Evolutionary conservation across 768 basidiomycete genomes (phyloP), one percentile per base, ranked within the genome.

Genomic region (Tremella mesenterica): DNA sequence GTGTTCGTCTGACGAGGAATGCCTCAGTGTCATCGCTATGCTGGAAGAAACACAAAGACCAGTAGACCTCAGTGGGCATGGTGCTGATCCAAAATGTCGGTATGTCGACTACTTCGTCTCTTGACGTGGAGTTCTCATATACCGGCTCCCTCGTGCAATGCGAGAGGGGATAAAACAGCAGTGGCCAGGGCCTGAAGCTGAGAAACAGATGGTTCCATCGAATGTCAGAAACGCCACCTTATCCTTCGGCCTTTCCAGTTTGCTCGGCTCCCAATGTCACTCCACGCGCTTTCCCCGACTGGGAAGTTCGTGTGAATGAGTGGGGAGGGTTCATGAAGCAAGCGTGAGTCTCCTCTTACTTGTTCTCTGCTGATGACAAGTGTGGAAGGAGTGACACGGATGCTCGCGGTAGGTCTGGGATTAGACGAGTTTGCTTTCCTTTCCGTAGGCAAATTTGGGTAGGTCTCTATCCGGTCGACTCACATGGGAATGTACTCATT

Each of bases 31-130:
- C 54, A 96, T 96, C 59, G 80, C 81, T 47, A 76, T 76, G 2
- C 77, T 97, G 21, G 86, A 86, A 33, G 83, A 83, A 2, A 73
- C 79, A 0, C 88, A 97, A 65, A 75, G 92, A 27, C 92, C 92
- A 6, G 73, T 97, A 47, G 92, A 97, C 71, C 54, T 77, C 8
- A 53, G 56, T 1, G 71, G 69, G 2, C 71, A 74, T 58, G 78
- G 80, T 6, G 87, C 89, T 1, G 92, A 97, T 72, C 92, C 92
- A 0, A 97, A 97, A 73, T 93, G 88, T 70, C 80, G 92, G 57
- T 95, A 39, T 41, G 73, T 67, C 43, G 20, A 26, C 58, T 59
- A 43, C 45, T 43, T 57, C 21, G 30, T 14, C 30, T 20, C 29
- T 33, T 44, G 4, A 14, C 45, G n/a, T 27, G 44, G 25, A 7